Evolutionary conservation across 2,329 filamentous ascomycete genomes (phyloP).

Genomic region (Alternaria conjuncta): DNA sequence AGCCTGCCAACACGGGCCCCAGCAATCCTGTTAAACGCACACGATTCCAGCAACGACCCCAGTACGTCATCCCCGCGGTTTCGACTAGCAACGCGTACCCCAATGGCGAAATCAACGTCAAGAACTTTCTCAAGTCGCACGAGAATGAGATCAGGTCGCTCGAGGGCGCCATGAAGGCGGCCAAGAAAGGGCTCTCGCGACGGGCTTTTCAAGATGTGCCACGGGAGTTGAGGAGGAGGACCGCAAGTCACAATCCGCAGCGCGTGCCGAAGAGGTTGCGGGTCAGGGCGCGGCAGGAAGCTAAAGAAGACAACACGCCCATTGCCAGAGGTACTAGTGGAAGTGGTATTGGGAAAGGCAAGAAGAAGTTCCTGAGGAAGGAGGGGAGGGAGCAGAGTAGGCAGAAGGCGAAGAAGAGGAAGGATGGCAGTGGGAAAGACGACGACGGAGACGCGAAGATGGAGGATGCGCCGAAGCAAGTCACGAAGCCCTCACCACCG

Average conservation of each 20-base stretch:
- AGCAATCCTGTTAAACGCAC: conserved; percentile 25
- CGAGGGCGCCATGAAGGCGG: conserved; percentile 79
- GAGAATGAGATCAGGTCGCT: conserved; percentile 89
- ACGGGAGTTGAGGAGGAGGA: conserved; percentile 80
- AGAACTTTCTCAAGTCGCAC: conserved; percentile 81
- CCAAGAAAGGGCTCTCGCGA: conserved; percentile 68
- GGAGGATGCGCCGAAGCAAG: conserved; percentile 9
- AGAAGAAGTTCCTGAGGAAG: conserved; percentile 64
- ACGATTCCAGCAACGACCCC: conserved; percentile 34
- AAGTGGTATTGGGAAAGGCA: conserved; percentile 59
- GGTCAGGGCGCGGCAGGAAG: conserved; percentile 71
- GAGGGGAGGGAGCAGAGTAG: conserved; percentile 78
- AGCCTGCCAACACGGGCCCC: conserved; percentile 14
- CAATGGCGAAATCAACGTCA: conserved; percentile 82
- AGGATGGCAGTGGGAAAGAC: conserved; percentile 42
- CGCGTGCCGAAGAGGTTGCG: conserved; percentile 81
- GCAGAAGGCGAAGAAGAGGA: conserved; percentile 65
- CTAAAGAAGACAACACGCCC: conserved; percentile 90
- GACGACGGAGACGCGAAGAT: conserved; percentile 9
- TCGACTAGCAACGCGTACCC: conserved; percentile 59
- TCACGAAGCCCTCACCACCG: conserved; percentile 21
- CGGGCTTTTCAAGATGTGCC: conserved; percentile 93
- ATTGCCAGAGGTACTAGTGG: conserved; percentile 71
- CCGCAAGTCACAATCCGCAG: conserved; percentile 94
- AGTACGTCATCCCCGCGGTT: conserved; percentile 38